phyloP scores from a whole-genome alignment of 2,329 filamentous ascomycete genomes.

The Annulohypoxylon truncatum region DNA sequence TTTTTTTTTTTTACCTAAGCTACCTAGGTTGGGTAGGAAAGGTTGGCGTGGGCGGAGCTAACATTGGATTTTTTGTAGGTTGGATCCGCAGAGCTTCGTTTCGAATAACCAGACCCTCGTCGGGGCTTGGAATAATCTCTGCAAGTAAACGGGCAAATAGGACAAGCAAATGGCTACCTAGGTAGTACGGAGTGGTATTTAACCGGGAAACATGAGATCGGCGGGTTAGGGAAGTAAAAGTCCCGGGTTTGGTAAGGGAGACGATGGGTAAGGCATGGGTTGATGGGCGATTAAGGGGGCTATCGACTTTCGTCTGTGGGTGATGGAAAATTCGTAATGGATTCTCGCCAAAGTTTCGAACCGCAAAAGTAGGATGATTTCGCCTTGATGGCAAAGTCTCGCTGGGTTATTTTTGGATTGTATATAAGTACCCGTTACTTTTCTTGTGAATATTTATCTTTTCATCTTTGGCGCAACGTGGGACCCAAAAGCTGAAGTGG shows the following conservation, averaged over 20 bases:
- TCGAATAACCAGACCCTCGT: slow-evolving; percentile 41
- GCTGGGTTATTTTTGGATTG: neutral
- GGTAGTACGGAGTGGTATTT: no score
- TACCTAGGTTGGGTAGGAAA: neutral
- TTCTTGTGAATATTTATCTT: neutral
- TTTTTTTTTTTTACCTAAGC: no score
- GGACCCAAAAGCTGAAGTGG: neutral
- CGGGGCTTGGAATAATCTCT: slow-evolving; percentile 49
- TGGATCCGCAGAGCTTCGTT: slow-evolving; percentile 45
- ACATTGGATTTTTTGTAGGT: slow-evolving; percentile 31
- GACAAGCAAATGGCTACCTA: neutral
- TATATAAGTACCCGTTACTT: neutral
- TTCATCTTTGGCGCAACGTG: neutral
- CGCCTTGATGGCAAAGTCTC: neutral
- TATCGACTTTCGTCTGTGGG: neutral
- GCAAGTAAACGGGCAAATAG: neutral
- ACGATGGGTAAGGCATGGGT: neutral
- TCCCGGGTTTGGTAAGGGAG: neutral
- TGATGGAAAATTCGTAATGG: neutral
- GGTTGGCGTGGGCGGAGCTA: neutral
- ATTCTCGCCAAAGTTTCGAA: neutral
- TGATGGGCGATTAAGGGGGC: neutral
- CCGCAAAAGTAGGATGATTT: neutral
- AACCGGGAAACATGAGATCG: neutral
- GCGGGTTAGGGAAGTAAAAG: neutral